phyloP scores from a whole-genome alignment of 805 yeast species.

The Kuraishia molischiana region DNA sequence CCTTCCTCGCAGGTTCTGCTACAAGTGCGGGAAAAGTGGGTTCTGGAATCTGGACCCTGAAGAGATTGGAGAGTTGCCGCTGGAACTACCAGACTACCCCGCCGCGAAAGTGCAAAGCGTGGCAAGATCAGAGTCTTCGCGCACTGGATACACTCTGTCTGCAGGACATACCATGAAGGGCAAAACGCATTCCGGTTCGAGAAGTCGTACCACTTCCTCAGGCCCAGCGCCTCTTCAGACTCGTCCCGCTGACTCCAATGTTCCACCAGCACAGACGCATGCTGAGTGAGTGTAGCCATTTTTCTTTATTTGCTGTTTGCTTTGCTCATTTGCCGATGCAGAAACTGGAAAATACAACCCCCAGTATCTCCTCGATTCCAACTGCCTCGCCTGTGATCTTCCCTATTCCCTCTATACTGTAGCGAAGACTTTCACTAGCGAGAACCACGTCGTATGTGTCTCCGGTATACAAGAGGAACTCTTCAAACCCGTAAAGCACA shows the following conservation, averaged over 20 bases:
- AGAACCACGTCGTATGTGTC: constrained; percentile 61
- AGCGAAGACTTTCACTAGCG: constrained; percentile 67
- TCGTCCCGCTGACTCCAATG: no score
- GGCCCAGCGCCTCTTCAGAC: no score
- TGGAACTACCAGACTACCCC: no score
- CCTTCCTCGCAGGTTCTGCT: constrained; percentile 30
- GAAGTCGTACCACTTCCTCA: no score
- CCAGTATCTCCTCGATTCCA: constrained; percentile 84
- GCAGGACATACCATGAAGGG: no score
- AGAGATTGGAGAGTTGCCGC: constrained; percentile 12
- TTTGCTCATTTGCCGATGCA: constrained; percentile 80
- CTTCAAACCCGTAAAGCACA: constrained; percentile 65
- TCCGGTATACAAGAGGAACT: constrained; percentile 41
- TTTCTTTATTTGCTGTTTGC: no score
- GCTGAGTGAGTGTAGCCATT: no score
- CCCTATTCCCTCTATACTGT: constrained; percentile 81
- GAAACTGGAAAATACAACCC: constrained; percentile 83
- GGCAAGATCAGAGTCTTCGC: no score
- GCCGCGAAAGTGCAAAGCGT: no score
- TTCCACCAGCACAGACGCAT: no score
- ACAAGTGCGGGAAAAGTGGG: constrained; percentile 14
- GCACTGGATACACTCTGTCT: no score
- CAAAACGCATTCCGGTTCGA: no score
- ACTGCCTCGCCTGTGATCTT: constrained; percentile 84
- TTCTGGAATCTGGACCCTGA: constrained; percentile 25